These are phyloP conservation scores for Alloascoidea hylecoeti DNA, from an alignment of 805 yeast species.

Conservation along the genomic window DNA sequence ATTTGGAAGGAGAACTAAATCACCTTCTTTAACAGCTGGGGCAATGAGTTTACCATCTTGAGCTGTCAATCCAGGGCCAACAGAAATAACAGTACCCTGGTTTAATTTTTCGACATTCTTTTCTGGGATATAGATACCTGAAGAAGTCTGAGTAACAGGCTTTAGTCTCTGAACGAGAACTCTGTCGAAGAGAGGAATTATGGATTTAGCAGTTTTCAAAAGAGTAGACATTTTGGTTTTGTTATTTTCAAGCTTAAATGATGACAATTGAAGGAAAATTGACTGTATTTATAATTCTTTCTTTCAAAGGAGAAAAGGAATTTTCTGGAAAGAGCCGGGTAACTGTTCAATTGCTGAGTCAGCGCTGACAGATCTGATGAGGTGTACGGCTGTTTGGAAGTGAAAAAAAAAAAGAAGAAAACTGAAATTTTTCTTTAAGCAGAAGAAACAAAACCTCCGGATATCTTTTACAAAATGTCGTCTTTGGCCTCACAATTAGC, in stretches of 20 bases:
- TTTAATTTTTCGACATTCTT: slow-evolving; percentile 90
- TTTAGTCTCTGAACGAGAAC: slow-evolving; percentile 89
- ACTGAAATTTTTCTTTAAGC: neutral
- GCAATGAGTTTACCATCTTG: slow-evolving; percentile 59
- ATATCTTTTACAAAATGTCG: slow-evolving; percentile 23
- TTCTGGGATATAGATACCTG: slow-evolving; percentile 90
- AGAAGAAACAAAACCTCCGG: too few relatives aligned
- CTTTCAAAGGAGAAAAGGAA: too few relatives aligned
- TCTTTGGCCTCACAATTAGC: slow-evolving; percentile 77
- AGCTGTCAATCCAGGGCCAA: slow-evolving; percentile 86
- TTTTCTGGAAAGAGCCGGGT: neutral
- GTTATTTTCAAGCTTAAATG: too few relatives aligned
- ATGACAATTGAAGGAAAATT: too few relatives aligned
- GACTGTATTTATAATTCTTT: too few relatives aligned
- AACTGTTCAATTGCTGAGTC: too few relatives aligned
- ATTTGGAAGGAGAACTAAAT: slow-evolving; percentile 85
- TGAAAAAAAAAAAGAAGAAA: neutral
- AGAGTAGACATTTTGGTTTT: neutral
- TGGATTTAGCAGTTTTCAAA: slow-evolving; percentile 63
- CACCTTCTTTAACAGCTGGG: slow-evolving; percentile 78
- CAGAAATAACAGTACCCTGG: slow-evolving; percentile 85
- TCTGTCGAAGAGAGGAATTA: slow-evolving; percentile 91
- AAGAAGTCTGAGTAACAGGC: slow-evolving; percentile 82
- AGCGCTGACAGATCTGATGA: too few relatives aligned
- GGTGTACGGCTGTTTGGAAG: neutral